Evolutionary conservation across 495 filamentous ascomycete genomes (phyloP), one percentile per base, ranked within the genome.

Genomic region (Pyrenopolyporus hunteri): DNA sequence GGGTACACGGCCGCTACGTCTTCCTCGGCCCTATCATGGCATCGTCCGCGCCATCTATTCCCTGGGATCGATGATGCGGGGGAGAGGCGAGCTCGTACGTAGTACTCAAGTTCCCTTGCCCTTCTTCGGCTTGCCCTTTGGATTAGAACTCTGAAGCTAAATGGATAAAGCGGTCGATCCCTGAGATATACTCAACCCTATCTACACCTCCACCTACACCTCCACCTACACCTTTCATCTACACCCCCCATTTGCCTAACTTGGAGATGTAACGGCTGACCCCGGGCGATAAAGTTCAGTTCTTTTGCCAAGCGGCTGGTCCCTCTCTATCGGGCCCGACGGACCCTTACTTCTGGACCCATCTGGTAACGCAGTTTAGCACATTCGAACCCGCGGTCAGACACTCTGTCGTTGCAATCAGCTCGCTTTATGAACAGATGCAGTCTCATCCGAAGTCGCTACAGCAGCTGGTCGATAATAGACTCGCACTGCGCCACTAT

Each of bases 361-460:
- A 75, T 8, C 67, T 83, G 14, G 77, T 87, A 6, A 78, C 84
- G 4, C 83, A 84, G 66, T 76, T 83, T 11, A 82, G 81, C 55
- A 82, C 78, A 29, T 70, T 70, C 39, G 83, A 86, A 56, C 82
- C 84, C 0, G 83, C 83, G 0, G 78, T 87, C 1, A 82, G 82
- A 68, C 83, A 87, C 64, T 84, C 84, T 23, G 80, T 87, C 6
- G 71, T 82, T 6, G 78, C 78, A 32, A 77, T 87, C 22, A 82
- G 82, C 68, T 76, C 80, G 6, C 68, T 87, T 11, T 83, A 84
- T 57, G 83, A 79, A 43, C 70, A 70, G 35, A 37, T 57, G 10
- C 26, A 51, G 13, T 22, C 19, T 8, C 29, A 31, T 5, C 36
- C 29, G 5, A 55, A 29, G 22, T 49, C 60, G 29, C 28, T 42